Evolutionary conservation across 192 early-diverging fungal genomes (phyloP).

Genomic region (Mortierella claussenii): DNA sequence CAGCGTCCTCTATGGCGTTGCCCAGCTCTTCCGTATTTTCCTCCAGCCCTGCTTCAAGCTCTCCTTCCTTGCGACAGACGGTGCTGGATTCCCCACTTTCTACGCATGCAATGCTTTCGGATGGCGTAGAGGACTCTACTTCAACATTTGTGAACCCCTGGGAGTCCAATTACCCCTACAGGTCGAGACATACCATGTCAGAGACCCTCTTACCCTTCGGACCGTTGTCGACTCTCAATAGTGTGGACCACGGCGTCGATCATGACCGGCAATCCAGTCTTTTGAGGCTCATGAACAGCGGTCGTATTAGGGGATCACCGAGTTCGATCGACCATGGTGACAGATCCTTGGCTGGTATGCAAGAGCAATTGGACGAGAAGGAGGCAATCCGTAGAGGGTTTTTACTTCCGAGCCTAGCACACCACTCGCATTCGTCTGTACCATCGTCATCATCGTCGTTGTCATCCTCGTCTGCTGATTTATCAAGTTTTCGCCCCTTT

Average conservation of each 20-base stretch:
- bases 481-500: slow-evolving; percentile 11
- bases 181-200: slow-evolving; percentile 13
- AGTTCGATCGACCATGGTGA: not conserved
- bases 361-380: slow-evolving; percentile 7
- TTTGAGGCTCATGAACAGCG: slow-evolving; percentile 30
- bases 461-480: not conserved
- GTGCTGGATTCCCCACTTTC: not conserved
- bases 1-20: not conserved
- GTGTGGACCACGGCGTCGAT: not conserved
- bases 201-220: slow-evolving; percentile 37
- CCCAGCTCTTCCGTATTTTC: not conserved
- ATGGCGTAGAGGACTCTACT: not conserved
- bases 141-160: slow-evolving; percentile 42
- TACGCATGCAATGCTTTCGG: not conserved
- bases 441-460: no score
- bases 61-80: not conserved
- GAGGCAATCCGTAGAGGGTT: slow-evolving; percentile 35
- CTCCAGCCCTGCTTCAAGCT: not conserved
- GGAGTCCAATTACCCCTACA: slow-evolving; percentile 25
- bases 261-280: slow-evolving; percentile 34
- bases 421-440: not conserved
- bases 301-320: not conserved
- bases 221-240: not conserved
- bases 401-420: slow-evolving; percentile 17
- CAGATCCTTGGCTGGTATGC: not conserved